phyloP scores from a whole-genome alignment of 1,284 basidiomycete species.

The Tylopilus orsonianus region DNA sequence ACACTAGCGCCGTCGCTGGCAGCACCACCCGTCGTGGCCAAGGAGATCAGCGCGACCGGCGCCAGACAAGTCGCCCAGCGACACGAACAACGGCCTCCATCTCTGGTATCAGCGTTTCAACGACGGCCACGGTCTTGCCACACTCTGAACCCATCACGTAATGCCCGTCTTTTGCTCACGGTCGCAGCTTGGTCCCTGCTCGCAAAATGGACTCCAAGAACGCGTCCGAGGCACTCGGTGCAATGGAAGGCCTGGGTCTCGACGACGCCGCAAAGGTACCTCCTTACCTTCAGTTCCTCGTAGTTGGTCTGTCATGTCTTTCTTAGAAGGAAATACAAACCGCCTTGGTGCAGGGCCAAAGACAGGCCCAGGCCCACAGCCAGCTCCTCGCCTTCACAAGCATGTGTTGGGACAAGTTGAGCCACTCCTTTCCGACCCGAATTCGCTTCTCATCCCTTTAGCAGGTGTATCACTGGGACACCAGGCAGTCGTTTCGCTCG shows the following conservation, averaged over 20 bases:
- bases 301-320: not conserved
- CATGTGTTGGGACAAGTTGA: conserved; percentile 88
- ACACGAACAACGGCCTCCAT: conserved; percentile 7
- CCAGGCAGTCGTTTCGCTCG: conserved; percentile 86
- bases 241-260: conserved; percentile 67
- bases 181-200: not conserved
- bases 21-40: conserved; percentile 2
- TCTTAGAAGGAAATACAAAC: conserved; percentile 80
- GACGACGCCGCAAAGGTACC: conserved; percentile 78
- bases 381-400: conserved; percentile 71
- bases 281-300: conserved; percentile 11
- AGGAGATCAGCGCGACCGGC: conserved; percentile 2
- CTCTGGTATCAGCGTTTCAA: conserved; percentile 14
- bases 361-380: conserved; percentile 83
- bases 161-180: conserved; percentile 32
- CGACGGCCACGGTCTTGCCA: conserved; percentile 18
- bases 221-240: conserved; percentile 27
- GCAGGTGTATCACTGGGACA: conserved; percentile 82
- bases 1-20: conserved; percentile 18
- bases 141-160: conserved; percentile 28
- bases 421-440: conserved; percentile 27
- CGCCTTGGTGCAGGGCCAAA: conserved; percentile 73
- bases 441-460: conserved; percentile 17
- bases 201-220: conserved; percentile 29
- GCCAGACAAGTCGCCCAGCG: conserved; percentile 7